Conservation (phyloP, 768 basidiomycete genomes). For the Boletus subparvulus region DNA sequence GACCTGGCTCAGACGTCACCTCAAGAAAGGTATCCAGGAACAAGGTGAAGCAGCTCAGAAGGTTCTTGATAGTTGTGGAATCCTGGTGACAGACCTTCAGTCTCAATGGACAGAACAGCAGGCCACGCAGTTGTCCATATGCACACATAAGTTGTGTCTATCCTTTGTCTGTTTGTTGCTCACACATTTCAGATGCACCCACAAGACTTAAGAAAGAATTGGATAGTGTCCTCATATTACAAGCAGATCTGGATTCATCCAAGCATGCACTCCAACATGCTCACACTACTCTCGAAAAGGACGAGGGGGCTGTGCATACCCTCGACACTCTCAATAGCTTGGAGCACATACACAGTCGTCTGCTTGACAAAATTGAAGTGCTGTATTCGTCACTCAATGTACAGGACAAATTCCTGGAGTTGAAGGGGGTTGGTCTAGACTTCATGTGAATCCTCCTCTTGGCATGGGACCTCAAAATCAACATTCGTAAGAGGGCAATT, state of each 20-base stretch:
- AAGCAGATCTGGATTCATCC: conserved; percentile 29
- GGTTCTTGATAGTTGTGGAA: not conserved
- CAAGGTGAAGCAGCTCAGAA: not conserved
- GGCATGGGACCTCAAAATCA: conserved; percentile 24
- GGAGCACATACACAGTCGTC: not conserved
- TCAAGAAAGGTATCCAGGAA: not conserved
- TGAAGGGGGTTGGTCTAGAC: conserved; percentile 3
- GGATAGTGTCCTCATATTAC: conserved; percentile 31
- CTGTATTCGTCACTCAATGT: conserved; percentile 11
- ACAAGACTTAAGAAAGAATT: conserved; percentile 34
- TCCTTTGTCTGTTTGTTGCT: not conserved
- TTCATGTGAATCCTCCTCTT: conserved; percentile 4
- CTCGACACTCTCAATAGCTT: conserved; percentile 20
- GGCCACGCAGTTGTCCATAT: not conserved
- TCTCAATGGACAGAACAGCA: not conserved
- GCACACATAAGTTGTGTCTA: not conserved
- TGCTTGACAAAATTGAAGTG: conserved; percentile 1
- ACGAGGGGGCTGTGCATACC: not conserved
- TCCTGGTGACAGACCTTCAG: not conserved
- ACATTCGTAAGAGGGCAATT: conserved; percentile 24
- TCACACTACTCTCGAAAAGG: conserved; percentile 2
- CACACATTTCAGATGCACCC: conserved; percentile 27
- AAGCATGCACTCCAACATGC: conserved; percentile 25
- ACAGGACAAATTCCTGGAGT: conserved; percentile 4
- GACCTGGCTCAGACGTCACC: not conserved